Evolutionary conservation across 768 basidiomycete species (phyloP).

Genomic region (Porpolomopsis calyptriformis): DNA sequence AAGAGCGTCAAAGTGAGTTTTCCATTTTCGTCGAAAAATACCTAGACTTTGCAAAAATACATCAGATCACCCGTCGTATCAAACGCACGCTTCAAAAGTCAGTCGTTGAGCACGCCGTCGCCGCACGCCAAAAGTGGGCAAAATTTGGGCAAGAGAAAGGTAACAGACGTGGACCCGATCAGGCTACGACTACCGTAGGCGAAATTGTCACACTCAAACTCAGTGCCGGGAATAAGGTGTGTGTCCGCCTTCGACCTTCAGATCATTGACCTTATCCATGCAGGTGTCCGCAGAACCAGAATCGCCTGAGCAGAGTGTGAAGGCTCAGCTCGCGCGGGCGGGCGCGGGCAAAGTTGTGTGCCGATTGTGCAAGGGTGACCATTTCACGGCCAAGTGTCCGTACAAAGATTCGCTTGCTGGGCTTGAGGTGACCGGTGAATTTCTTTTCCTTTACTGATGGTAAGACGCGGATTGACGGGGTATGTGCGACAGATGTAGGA

Average conservation of each 20-base stretch:
- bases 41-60: not conserved
- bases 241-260: too few relatives aligned
- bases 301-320: conserved; percentile 53
- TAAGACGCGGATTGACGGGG: not conserved
- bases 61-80: conserved; percentile 81
- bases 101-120: conserved; percentile 88
- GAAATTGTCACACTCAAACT: conserved; percentile 38
- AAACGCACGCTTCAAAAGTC: conserved; percentile 82
- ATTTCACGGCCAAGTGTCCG: conserved; percentile 97
- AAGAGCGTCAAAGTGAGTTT: conserved; percentile 80
- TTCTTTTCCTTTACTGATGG: not conserved
- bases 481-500: conserved; percentile 18
- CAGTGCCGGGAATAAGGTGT: conserved; percentile 51
- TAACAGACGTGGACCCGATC: conserved; percentile 78
- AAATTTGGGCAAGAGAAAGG: conserved; percentile 93
- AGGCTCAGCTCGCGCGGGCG: conserved; percentile 54
- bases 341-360: conserved; percentile 86
- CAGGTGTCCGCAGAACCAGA: conserved; percentile 60
- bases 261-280: too few relatives aligned
- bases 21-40: not conserved
- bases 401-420: conserved; percentile 89
- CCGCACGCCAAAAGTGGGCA: conserved; percentile 85
- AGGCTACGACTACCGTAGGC: conserved; percentile 89
- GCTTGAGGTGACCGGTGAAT: conserved; percentile 49
- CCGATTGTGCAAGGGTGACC: conserved; percentile 90